Evolutionary conservation across 2,329 filamentous ascomycete genomes (phyloP).

Genomic region (Magnaporthales sp.): DNA sequence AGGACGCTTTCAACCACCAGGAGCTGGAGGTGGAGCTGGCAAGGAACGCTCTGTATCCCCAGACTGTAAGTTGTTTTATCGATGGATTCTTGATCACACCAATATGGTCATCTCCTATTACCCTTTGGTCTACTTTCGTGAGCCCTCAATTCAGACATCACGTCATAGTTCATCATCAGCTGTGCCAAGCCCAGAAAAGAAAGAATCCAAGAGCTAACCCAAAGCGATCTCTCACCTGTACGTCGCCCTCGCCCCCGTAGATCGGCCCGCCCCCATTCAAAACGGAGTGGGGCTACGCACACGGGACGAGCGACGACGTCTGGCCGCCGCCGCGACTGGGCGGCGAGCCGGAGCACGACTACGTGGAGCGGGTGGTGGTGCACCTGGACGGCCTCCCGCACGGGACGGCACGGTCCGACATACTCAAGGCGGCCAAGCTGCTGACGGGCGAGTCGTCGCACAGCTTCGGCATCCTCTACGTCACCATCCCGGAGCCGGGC

Average conservation of each 20-base stretch:
- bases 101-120: not conserved
- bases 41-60: not conserved
- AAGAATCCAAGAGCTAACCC: too few species aligned
- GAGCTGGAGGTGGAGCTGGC: not conserved
- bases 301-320: slow-evolving; percentile 5
- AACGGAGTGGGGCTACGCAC: slow-evolving; percentile 5
- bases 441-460: not conserved
- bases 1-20: slow-evolving; percentile 2
- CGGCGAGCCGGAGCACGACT: slow-evolving; percentile 2
- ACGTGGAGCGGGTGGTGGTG: slow-evolving; percentile 5
- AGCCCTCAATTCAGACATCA: not conserved
- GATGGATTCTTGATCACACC: not conserved
- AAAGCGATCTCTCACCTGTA: not conserved
- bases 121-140: not conserved
- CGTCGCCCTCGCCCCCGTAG: not conserved
- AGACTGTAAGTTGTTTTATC: not conserved
- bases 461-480: slow-evolving; percentile 5
- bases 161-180: not conserved
- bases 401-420: not conserved
- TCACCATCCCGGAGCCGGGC: slow-evolving; percentile 1
- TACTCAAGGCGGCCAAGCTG: slow-evolving; percentile 3
- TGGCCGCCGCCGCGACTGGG: slow-evolving; percentile 3
- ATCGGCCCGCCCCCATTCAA: not conserved
- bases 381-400: not conserved
- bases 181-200: not conserved